A percentile compares a stretch with the other conserved stretches of the same genome.
phyloP scores from a whole-genome alignment of 2,329 filamentous ascomycete genomes.

The Ilyonectria sp. region DNA sequence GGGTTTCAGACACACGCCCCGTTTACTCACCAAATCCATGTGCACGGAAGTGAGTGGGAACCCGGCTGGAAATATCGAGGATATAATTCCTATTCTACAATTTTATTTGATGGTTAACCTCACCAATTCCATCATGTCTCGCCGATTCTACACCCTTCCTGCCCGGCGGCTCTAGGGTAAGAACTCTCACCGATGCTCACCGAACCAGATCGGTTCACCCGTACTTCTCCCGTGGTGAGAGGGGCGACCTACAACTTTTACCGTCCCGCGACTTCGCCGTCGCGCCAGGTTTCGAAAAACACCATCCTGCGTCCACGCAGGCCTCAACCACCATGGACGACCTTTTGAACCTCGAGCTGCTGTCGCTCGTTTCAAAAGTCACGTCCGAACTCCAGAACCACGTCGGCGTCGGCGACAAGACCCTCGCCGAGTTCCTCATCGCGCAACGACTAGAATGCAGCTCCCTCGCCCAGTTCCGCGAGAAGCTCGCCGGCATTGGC shows the following conservation, averaged over 20 bases:
- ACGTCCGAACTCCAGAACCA: constrained; percentile 96
- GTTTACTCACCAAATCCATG: no score
- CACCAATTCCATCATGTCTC: background rate
- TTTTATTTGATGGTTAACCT: background rate
- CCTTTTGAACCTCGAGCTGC: constrained; percentile 88
- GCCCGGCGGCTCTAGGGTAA: background rate
- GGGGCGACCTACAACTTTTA: constrained; percentile 31
- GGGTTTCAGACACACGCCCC: no score
- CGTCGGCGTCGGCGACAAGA: constrained; percentile 92
- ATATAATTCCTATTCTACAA: background rate
- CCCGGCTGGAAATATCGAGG: background rate
- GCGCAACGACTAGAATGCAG: constrained; percentile 86
- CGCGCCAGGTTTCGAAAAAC: constrained; percentile 14
- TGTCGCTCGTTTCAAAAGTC: constrained; percentile 95
- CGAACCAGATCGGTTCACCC: constrained; percentile 23
- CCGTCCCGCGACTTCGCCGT: constrained; percentile 16
- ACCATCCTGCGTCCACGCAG: constrained; percentile 38
- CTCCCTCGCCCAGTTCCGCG: constrained; percentile 81
- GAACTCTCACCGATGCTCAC: constrained; percentile 14
- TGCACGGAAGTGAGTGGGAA: background rate
- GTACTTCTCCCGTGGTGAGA: constrained; percentile 35
- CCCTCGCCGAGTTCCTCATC: constrained; percentile 96
- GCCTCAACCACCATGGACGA: constrained; percentile 80
- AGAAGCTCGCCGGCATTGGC: constrained; percentile 80
- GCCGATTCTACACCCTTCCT: background rate